Conservation (phyloP, 306 rosid genomes). For the Clitoria ternatea region DNA sequence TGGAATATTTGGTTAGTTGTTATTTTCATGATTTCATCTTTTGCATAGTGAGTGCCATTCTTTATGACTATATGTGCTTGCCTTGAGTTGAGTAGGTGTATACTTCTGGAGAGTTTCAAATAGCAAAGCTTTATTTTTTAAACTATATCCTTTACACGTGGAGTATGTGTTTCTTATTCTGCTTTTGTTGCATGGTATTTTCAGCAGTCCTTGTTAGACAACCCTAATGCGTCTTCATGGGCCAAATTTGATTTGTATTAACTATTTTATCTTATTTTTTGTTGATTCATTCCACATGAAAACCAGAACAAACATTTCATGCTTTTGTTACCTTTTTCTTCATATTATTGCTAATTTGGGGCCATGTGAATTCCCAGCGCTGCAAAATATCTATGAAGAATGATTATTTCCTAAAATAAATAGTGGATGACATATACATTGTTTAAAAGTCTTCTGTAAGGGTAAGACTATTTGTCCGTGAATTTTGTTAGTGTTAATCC, state of each 20-base stretch:
- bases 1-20: conserved; percentile 82
- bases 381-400: not conserved
- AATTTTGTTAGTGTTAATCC: not conserved
- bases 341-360: not conserved
- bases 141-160: not conserved
- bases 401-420: not conserved
- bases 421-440: not conserved
- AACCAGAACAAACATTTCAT: conserved; percentile 3
- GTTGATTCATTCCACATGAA: conserved; percentile 2
- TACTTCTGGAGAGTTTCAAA: not conserved
- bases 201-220: conserved; percentile 3
- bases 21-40: conserved; percentile 1
- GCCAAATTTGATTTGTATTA: not conserved
- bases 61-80: not conserved
- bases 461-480: not conserved
- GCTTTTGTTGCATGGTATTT: conserved; percentile 2
- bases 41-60: conserved; percentile 17
- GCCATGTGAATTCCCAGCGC: not conserved
- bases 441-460: not conserved
- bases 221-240: not conserved
- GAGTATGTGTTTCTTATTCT: conserved; percentile 5
- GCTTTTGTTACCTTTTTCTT: not conserved
- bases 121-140: not conserved
- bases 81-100: not conserved
- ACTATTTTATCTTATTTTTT: not conserved